phyloP scores from a whole-genome alignment of 768 basidiomycete genomes.

The Collybia nuda region DNA sequence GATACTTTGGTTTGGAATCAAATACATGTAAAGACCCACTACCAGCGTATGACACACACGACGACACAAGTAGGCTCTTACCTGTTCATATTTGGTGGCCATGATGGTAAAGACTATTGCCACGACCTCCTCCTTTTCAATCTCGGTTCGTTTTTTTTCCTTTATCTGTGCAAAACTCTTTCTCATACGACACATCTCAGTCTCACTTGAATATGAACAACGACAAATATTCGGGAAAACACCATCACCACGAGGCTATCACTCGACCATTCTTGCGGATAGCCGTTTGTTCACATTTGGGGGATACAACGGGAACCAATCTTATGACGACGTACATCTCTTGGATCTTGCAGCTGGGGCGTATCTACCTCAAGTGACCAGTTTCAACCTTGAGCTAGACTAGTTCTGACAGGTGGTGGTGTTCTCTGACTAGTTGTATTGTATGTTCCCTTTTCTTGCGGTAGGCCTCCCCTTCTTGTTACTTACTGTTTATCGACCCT shows the following conservation, averaged over 20 bases:
- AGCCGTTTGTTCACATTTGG: constrained; percentile 85
- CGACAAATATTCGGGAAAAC: constrained; percentile 67
- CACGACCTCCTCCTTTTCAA: constrained; percentile 82
- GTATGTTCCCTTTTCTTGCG: too few relatives aligned
- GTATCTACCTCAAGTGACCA: constrained; percentile 88
- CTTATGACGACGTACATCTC: constrained; percentile 83
- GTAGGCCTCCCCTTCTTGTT: too few relatives aligned
- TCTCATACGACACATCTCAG: constrained; percentile 34
- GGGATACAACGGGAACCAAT: constrained; percentile 81
- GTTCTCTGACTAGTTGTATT: too few relatives aligned
- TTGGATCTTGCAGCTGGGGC: constrained; percentile 86
- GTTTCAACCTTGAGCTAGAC: constrained; percentile 55
- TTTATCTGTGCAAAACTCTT: background rate
- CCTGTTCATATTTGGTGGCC: constrained; percentile 87
- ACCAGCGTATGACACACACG: constrained; percentile 79
- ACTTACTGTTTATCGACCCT: too few relatives aligned
- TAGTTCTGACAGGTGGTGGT: background rate
- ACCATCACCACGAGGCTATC: constrained; percentile 81
- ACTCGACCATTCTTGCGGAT: constrained; percentile 79
- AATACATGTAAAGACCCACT: constrained; percentile 34
- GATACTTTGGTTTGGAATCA: constrained; percentile 47
- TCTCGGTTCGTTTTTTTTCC: constrained; percentile 53
- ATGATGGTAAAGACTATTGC: constrained; percentile 75
- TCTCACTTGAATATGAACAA: constrained; percentile 81
- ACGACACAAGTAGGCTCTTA: constrained; percentile 91